A percentile compares a stretch with the other conserved stretches of the same genome.
phyloP scores from a whole-genome alignment of 352 stramenopile genomes.

The Phytophthora chlamydospora region DNA sequence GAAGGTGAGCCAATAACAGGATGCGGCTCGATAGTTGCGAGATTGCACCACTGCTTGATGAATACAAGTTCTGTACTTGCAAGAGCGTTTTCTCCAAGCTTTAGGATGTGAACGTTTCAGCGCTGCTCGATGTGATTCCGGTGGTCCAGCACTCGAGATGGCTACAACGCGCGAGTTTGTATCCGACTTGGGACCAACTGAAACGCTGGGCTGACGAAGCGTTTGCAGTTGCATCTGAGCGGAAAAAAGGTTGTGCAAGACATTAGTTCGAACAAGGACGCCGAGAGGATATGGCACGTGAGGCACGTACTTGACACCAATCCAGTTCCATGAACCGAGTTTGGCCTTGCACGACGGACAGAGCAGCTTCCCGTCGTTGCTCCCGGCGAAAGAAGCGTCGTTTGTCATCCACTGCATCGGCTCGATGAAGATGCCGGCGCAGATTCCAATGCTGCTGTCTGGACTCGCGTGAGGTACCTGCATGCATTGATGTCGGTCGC shows the following conservation, averaged over 20 bases:
- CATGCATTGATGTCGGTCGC: constrained; percentile 3
- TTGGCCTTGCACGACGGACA: constrained; percentile 77
- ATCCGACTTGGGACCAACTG: constrained; percentile 63
- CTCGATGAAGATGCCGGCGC: constrained; percentile 56
- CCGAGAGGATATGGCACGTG: background rate
- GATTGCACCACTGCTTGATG: too few relatives aligned
- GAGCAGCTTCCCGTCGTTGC: constrained; percentile 62
- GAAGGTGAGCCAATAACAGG: background rate
- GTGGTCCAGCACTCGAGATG: background rate
- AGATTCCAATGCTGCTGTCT: constrained; percentile 11
- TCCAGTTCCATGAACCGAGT: constrained; percentile 81
- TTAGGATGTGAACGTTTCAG: too few relatives aligned
- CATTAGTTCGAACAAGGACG: background rate
- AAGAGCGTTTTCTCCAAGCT: too few relatives aligned
- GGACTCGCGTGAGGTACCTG: constrained; percentile 29
- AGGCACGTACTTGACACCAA: constrained; percentile 68
- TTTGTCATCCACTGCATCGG: constrained; percentile 74
- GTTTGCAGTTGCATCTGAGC: constrained; percentile 62
- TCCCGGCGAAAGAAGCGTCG: constrained; percentile 28
- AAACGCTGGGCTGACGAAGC: constrained; percentile 62
- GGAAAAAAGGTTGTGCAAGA: constrained; percentile 1
- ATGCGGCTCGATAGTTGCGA: too few relatives aligned
- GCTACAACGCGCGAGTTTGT: constrained; percentile 39
- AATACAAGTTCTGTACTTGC: too few relatives aligned
- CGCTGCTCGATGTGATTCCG: constrained; percentile 4